A percentile compares a stretch with the other conserved stretches of the same genome.
Evolutionary conservation across 441 rosid genomes (phyloP).

Genomic region (Adansonia gregorii): DNA sequence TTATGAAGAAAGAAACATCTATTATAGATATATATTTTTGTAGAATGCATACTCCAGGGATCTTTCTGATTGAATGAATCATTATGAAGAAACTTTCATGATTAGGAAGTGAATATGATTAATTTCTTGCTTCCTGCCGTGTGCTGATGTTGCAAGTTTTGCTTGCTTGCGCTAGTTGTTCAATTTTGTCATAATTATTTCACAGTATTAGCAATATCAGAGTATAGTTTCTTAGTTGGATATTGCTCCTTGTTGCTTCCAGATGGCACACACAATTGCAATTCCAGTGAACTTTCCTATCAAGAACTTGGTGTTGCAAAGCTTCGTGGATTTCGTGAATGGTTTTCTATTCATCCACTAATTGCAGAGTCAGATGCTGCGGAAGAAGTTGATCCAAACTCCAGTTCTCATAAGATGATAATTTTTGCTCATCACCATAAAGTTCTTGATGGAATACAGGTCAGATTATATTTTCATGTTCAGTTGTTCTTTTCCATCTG

Average conservation of each 20-base stretch:
- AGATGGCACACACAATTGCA: constrained; percentile 46
- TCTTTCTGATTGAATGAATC: neutral
- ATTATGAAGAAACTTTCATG: constrained; percentile 3
- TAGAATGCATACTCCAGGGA: neutral
- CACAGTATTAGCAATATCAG: neutral
- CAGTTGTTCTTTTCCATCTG: neutral
- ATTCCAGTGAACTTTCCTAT: constrained; percentile 55
- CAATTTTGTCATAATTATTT: neutral
- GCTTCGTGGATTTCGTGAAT: constrained; percentile 76
- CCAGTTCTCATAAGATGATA: constrained; percentile 70
- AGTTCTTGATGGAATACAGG: constrained; percentile 96
- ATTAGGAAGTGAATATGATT: neutral
- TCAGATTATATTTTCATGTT: constrained; percentile 33
- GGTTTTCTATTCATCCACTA: constrained; percentile 87
- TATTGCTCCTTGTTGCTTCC: constrained; percentile 35
- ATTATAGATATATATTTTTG: neutral
- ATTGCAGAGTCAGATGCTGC: constrained; percentile 51
- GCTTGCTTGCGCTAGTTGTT: neutral
- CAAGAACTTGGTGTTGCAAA: constrained; percentile 97
- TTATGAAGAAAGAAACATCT: constrained; percentile 1
- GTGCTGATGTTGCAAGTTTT: neutral
- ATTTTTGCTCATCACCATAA: constrained; percentile 95
- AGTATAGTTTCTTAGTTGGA: constrained; percentile 9
- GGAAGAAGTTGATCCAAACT: constrained; percentile 48
- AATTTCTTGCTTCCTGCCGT: neutral